phyloP scores from a whole-genome alignment of 768 basidiomycete species.

The Chalciporus pseudorubinellus region DNA sequence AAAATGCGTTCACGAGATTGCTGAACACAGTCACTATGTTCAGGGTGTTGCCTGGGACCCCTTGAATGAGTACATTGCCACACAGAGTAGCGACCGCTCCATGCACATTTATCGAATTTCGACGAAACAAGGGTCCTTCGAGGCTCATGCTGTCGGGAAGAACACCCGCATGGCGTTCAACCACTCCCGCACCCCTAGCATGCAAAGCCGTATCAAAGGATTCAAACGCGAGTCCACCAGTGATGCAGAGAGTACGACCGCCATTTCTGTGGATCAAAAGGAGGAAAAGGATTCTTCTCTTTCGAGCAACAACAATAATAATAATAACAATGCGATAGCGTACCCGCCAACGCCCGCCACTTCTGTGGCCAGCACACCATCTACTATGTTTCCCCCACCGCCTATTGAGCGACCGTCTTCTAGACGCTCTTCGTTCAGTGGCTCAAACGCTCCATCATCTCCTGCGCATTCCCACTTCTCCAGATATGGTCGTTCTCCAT shows the following conservation, averaged over 20 bases:
- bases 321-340: slow-evolving; percentile 23
- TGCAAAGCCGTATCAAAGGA: slow-evolving; percentile 55
- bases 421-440: slow-evolving; percentile 64
- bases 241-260: slow-evolving; percentile 65
- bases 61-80: slow-evolving; percentile 94
- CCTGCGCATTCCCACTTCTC: slow-evolving; percentile 54
- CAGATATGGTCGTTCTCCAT: slow-evolving; percentile 79
- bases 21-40: slow-evolving; percentile 94
- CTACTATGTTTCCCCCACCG: slow-evolving; percentile 41
- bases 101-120: slow-evolving; percentile 92
- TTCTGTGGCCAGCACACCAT: slow-evolving; percentile 67
- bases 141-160: slow-evolving; percentile 88
- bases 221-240: slow-evolving; percentile 74
- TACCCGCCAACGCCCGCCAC: slow-evolving; percentile 62
- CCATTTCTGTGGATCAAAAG: slow-evolving; percentile 55
- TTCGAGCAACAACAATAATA: slow-evolving; percentile 26
- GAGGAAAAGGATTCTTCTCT: slow-evolving; percentile 33
- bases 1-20: slow-evolving; percentile 83
- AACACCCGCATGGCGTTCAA: slow-evolving; percentile 70
- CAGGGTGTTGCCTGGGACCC: slow-evolving; percentile 99
- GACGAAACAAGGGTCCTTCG: slow-evolving; percentile 75
- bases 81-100: slow-evolving; percentile 93
- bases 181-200: slow-evolving; percentile 71
- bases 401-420: slow-evolving; percentile 65
- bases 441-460: slow-evolving; percentile 76